A percentile compares a stretch with the other conserved stretches of the same genome.
These are phyloP conservation scores for Coemansia sp. DNA, from an alignment of 192 early-diverging fungal genomes.

Conservation along the genomic window DNA sequence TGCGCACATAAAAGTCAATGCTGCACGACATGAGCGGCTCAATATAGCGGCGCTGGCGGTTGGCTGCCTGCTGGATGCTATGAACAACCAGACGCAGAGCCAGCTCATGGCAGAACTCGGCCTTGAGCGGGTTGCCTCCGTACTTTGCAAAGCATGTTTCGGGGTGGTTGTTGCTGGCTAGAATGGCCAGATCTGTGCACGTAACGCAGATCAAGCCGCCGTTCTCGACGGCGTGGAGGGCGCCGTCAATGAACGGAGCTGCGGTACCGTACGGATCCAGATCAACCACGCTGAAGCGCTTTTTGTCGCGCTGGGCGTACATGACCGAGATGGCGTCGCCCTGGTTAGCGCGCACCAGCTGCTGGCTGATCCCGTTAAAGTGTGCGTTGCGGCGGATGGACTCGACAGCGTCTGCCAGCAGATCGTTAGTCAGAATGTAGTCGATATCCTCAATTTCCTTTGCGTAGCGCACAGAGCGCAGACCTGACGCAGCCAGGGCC, in stretches of 20 bases:
- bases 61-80: conserved; percentile 78
- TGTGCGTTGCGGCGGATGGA: conserved; percentile 84
- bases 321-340: conserved; percentile 83
- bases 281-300: conserved; percentile 84
- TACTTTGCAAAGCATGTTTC: conserved; percentile 94
- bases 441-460: conserved; percentile 82
- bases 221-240: conserved; percentile 89
- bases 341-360: conserved; percentile 73
- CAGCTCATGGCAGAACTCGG: conserved; percentile 93
- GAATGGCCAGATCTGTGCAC: conserved; percentile 94
- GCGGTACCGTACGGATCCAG: conserved; percentile 97
- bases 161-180: conserved; percentile 86
- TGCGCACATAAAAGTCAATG: conserved; percentile 97
- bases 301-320: conserved; percentile 63
- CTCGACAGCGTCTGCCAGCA: conserved; percentile 83
- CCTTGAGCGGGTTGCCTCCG: conserved; percentile 84
- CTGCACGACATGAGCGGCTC: conserved; percentile 87
- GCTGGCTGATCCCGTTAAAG: conserved; percentile 74
- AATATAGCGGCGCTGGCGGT: conserved; percentile 80
- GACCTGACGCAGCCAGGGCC: conserved; percentile 90
- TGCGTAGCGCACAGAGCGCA: conserved; percentile 95
- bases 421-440: conserved; percentile 89
- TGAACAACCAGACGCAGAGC: conserved; percentile 88
- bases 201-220: conserved; percentile 94
- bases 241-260: conserved; percentile 92